Evolutionary conservation across 2,329 filamentous ascomycete genomes (phyloP).

Genomic region (Mycosphaerelloides madeirae): DNA sequence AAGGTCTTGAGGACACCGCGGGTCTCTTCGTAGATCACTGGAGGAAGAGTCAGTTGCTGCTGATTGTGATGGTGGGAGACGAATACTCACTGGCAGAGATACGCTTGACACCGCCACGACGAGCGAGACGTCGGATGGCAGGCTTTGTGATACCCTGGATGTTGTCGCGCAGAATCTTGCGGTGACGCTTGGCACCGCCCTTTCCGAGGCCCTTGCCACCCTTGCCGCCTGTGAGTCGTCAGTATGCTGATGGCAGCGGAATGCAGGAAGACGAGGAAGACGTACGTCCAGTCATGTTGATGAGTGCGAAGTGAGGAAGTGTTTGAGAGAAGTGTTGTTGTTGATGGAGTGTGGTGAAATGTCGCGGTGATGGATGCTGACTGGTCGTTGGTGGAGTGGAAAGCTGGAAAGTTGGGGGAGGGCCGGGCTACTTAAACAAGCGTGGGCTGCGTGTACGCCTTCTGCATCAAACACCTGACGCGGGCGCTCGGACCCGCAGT

Average conservation of each 20-base stretch:
- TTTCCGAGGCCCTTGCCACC: constrained; percentile 97
- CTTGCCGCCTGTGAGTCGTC: constrained; percentile 66
- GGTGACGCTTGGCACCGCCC: constrained; percentile 97
- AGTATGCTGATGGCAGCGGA: constrained; percentile 21
- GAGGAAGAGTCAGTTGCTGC: constrained; percentile 19
- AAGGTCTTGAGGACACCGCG: constrained; percentile 79
- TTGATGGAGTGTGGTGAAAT: constrained; percentile 20
- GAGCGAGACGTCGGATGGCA: constrained; percentile 94
- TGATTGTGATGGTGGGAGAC: constrained; percentile 12
- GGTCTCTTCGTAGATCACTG: constrained; percentile 79
- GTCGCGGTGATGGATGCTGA: constrained; percentile 23
- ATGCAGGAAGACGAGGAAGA: constrained; percentile 22
- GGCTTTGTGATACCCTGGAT: constrained; percentile 99
- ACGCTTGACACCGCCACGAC: constrained; percentile 99
- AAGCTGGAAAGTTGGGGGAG: constrained; percentile 1
- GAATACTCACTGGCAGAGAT: constrained; percentile 75
- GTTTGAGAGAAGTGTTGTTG: constrained; percentile 21
- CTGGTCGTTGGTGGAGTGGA: constrained; percentile 17
- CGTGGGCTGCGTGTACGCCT: not conserved
- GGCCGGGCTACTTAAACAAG: constrained; percentile 3
- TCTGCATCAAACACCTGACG: constrained; percentile 1
- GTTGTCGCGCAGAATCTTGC: constrained; percentile 99
- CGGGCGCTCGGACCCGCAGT: not conserved
- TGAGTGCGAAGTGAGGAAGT: constrained; percentile 19
- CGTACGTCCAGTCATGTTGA: constrained; percentile 51